phyloP scores from a whole-genome alignment of 2,329 filamentous ascomycete genomes.

The Penicillium frequentans region DNA sequence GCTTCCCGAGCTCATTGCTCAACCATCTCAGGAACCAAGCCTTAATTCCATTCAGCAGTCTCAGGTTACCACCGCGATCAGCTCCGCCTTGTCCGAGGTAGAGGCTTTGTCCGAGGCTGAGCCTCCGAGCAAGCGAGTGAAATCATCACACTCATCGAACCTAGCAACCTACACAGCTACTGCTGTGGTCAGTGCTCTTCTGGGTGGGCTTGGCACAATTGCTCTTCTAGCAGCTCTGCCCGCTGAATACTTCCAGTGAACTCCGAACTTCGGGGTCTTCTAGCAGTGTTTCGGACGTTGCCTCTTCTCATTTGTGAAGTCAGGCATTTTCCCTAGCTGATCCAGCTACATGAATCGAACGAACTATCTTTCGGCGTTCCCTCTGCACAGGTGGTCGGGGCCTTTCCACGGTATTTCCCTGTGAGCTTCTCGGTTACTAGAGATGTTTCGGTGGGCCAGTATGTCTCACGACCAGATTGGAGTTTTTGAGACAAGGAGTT shows the following conservation, averaged over 20 bases:
- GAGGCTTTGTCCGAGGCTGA: conserved; percentile 18
- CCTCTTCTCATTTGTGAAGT: background rate
- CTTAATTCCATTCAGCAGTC: conserved; percentile 7
- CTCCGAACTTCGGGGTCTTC: background rate
- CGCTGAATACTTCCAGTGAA: conserved; percentile 41
- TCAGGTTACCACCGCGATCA: conserved; percentile 10
- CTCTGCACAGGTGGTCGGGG: background rate
- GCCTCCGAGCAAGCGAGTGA: conserved; percentile 30
- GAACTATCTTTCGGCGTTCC: background rate
- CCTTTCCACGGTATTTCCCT: background rate
- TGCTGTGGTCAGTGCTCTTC: conserved; percentile 40
- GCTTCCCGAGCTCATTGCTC: conserved; percentile 13
- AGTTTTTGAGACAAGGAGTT: background rate
- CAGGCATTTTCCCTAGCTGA: background rate
- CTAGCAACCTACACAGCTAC: conserved; percentile 40
- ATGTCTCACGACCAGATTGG: background rate
- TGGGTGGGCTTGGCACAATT: conserved; percentile 44
- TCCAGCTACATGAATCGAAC: background rate
- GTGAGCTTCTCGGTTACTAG: background rate
- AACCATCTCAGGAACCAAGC: conserved; percentile 14
- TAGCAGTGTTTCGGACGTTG: background rate
- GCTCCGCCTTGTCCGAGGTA: conserved; percentile 12
- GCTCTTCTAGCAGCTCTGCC: conserved; percentile 43
- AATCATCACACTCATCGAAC: conserved; percentile 16
- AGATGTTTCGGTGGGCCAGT: background rate